Conservation (phyloP, 2,329 filamentous ascomycete genomes). For the Colletotrichum plurivorum region DNA sequence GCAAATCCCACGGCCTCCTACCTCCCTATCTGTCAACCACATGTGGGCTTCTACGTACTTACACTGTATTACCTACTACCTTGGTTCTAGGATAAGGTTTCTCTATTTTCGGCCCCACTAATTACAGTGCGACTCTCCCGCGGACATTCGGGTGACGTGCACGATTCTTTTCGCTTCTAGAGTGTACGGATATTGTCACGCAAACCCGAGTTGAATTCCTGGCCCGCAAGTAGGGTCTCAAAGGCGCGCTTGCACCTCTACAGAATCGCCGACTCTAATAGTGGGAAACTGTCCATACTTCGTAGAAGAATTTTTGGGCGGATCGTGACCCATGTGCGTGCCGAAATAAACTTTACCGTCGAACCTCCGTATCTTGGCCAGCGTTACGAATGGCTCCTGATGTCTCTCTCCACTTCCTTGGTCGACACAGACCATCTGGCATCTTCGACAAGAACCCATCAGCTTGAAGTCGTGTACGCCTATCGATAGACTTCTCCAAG, state of each 20-base stretch:
- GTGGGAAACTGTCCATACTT: conserved; percentile 51
- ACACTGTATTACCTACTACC: no score
- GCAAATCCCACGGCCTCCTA: no score
- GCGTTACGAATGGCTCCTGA: conserved; percentile 88
- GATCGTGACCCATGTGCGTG: conserved; percentile 77
- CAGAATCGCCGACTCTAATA: conserved; percentile 65
- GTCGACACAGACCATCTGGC: conserved; percentile 97
- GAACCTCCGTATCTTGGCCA: conserved; percentile 88
- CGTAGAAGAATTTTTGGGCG: conserved; percentile 37
- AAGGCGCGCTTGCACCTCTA: conserved; percentile 43
- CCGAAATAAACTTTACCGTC: conserved; percentile 93
- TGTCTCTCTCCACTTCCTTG: conserved; percentile 83
- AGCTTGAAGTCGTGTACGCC: conserved; percentile 76
- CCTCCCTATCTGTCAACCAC: no score
- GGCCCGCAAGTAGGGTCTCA: background rate
- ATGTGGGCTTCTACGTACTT: no score
- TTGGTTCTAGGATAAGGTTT: no score
- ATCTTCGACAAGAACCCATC: conserved; percentile 87
- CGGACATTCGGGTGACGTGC: no score
- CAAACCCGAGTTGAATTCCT: background rate
- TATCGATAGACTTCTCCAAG: conserved; percentile 79
- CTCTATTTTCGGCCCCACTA: no score
- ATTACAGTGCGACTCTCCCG: no score
- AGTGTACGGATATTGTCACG: no score
- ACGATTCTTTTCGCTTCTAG: no score